A percentile compares a stretch with the other conserved stretches of the same genome.
Conservation (phyloP, 2,329 filamentous ascomycete species). For the Dactylellina sp. region DNA sequence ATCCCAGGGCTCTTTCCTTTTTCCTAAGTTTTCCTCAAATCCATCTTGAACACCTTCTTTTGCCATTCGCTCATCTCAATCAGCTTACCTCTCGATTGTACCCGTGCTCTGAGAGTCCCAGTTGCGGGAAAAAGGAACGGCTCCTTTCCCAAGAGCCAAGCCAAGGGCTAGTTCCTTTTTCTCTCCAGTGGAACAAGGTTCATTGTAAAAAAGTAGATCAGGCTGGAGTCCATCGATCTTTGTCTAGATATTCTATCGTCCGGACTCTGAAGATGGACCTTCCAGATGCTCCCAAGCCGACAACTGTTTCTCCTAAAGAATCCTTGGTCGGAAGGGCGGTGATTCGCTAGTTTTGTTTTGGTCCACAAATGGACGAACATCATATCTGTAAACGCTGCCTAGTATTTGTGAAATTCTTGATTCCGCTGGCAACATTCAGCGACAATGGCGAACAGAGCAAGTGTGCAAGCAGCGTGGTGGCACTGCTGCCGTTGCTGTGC, state of each 20-base stretch:
- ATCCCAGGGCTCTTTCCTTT: slow-evolving; percentile 45
- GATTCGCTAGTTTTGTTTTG: slow-evolving; percentile 50
- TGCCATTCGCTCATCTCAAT: slow-evolving; percentile 40
- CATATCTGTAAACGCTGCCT: slow-evolving; percentile 52
- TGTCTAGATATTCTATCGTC: slow-evolving; percentile 53
- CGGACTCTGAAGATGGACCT: slow-evolving; percentile 51
- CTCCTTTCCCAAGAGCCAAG: slow-evolving; percentile 56
- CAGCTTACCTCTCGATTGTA: slow-evolving; percentile 55
- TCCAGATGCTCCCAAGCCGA: slow-evolving; percentile 54
- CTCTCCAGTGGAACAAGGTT: slow-evolving; percentile 52
- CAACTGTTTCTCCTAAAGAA: slow-evolving; percentile 38
- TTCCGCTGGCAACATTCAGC: slow-evolving; percentile 35
- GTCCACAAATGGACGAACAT: slow-evolving; percentile 35
- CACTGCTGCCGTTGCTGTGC: slow-evolving; percentile 38
- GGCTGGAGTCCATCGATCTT: slow-evolving; percentile 54
- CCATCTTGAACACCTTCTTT: slow-evolving; percentile 44
- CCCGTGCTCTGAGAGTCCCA: slow-evolving; percentile 53
- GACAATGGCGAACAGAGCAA: slow-evolving; percentile 12
- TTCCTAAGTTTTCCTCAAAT: slow-evolving; percentile 24
- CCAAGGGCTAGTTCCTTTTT: slow-evolving; percentile 33
- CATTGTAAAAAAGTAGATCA: slow-evolving; percentile 55
- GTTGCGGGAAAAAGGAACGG: slow-evolving; percentile 56
- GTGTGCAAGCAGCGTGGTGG: slow-evolving; percentile 42
- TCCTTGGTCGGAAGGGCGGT: slow-evolving; percentile 42
- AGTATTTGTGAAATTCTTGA: slow-evolving; percentile 40